These are phyloP conservation scores for Allomyces arbusculus DNA, from an alignment of 192 early-diverging fungal species.

Conservation along the genomic window DNA sequence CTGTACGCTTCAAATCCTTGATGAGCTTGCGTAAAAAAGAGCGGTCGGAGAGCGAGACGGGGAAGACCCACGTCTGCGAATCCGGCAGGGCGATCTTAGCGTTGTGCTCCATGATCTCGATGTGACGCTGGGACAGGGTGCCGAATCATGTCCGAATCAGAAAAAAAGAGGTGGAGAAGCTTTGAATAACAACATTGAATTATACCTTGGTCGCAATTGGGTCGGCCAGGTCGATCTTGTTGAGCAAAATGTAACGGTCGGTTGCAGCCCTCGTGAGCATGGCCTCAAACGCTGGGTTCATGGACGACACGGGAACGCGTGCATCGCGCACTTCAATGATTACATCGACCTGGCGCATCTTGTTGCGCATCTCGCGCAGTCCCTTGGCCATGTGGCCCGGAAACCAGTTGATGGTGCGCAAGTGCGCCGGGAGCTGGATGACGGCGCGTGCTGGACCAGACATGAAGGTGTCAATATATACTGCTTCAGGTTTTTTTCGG, in stretches of 20 bases:
- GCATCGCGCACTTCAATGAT: constrained; percentile 89
- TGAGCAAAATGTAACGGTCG: constrained; percentile 67
- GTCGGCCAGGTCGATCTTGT: constrained; percentile 78
- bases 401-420: constrained; percentile 60
- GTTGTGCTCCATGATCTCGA: no score
- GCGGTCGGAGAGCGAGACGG: neutral
- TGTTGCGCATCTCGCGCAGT: constrained; percentile 47
- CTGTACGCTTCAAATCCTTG: constrained; percentile 18
- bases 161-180: no score
- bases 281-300: constrained; percentile 62
- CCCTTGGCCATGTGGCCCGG: constrained; percentile 74
- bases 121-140: no score
- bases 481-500: no score
- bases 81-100: no score
- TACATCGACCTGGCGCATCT: constrained; percentile 52
- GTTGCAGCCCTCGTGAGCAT: constrained; percentile 27
- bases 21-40: constrained; percentile 7
- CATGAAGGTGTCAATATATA: no score
- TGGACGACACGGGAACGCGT: constrained; percentile 74
- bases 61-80: neutral
- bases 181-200: constrained; percentile 2
- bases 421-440: no score
- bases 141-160: no score
- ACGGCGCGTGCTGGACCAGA: no score
- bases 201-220: constrained; percentile 16